phyloP scores from a whole-genome alignment of 495 filamentous ascomycete genomes.

The Collariella sp. region DNA sequence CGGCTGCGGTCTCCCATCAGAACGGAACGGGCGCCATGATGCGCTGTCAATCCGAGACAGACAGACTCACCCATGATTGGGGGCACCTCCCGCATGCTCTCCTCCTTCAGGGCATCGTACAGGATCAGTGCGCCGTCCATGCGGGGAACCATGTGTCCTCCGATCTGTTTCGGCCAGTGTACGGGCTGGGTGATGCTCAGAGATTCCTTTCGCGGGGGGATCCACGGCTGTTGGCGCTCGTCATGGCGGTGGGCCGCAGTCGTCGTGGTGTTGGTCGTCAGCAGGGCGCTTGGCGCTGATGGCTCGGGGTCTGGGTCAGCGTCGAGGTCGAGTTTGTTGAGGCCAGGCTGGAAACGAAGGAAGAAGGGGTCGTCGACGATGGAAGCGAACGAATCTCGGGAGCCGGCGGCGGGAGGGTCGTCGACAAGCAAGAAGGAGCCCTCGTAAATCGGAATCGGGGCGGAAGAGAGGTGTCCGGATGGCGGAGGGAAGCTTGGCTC shows the following conservation, averaged over 20 bases:
- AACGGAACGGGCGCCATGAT: not conserved
- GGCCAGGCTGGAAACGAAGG: conserved; percentile 24
- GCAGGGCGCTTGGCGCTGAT: conserved; percentile 1
- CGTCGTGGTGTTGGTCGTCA: conserved; percentile 5
- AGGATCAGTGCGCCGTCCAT: conserved; percentile 79
- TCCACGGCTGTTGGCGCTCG: conserved; percentile 28
- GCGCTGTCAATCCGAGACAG: not conserved
- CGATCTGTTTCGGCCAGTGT: conserved; percentile 68
- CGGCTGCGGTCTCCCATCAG: conserved; percentile 44
- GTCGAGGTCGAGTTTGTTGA: conserved; percentile 1
- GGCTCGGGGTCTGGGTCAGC: conserved; percentile 1
- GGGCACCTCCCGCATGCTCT: conserved; percentile 58
- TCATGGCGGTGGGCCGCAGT: conserved; percentile 26
- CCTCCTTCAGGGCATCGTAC: conserved; percentile 73
- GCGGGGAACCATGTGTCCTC: conserved; percentile 55
- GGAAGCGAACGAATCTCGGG: conserved; percentile 37
- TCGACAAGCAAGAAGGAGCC: conserved; percentile 27
- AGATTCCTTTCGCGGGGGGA: conserved; percentile 35
- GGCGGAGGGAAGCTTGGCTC: conserved; percentile 9
- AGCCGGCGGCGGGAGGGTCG: conserved; percentile 18
- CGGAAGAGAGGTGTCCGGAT: conserved; percentile 7
- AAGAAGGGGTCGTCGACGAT: conserved; percentile 43
- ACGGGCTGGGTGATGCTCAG: conserved; percentile 45
- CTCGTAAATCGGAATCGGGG: conserved; percentile 14
- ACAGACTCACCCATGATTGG: conserved; percentile 60